These are phyloP conservation scores for Pestalotiopsis sp. DNA, from an alignment of 2,329 filamentous ascomycete genomes.

Conservation along the genomic window DNA sequence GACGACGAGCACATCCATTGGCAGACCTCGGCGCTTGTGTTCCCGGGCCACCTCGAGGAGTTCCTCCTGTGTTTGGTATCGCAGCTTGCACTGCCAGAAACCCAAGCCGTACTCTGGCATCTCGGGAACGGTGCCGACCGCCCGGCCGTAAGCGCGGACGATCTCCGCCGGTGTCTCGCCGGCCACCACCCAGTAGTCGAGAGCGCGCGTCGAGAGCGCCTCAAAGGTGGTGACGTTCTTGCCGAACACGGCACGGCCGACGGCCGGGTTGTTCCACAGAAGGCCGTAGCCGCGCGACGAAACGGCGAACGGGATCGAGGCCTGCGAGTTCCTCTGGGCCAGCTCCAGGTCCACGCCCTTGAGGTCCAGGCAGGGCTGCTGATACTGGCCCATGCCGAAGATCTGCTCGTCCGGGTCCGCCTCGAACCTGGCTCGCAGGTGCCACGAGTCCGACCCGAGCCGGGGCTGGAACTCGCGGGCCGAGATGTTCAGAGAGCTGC, in stretches of 20 bases:
- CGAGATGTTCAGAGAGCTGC: conserved; percentile 57
- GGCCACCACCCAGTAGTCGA: conserved; percentile 68
- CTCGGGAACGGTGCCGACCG: conserved; percentile 62
- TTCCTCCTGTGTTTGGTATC: conserved; percentile 69
- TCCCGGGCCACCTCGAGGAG: conserved; percentile 61
- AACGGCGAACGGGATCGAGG: conserved; percentile 64
- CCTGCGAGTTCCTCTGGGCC: conserved; percentile 68
- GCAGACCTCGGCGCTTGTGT: conserved; percentile 57
- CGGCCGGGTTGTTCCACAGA: conserved; percentile 67
- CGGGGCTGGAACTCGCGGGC: conserved; percentile 60
- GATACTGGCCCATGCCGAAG: conserved; percentile 71
- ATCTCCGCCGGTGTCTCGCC: conserved; percentile 58
- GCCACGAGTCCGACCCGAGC: conserved; percentile 45
- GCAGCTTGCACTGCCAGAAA: conserved; percentile 70
- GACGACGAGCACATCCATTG: conserved; percentile 65
- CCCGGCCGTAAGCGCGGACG: conserved; percentile 55
- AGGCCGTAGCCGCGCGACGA: conserved; percentile 64
- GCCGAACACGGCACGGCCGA: conserved; percentile 63
- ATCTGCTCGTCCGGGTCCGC: conserved; percentile 61
- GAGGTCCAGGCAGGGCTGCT: conserved; percentile 64
- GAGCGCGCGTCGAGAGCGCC: conserved; percentile 55
- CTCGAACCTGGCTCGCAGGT: conserved; percentile 60
- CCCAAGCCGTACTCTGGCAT: conserved; percentile 72
- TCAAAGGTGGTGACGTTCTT: conserved; percentile 65
- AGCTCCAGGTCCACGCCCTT: conserved; percentile 66